These are phyloP conservation scores for Podospora conica DNA, from an alignment of 495 filamentous ascomycete genomes.

Conservation along the genomic window DNA sequence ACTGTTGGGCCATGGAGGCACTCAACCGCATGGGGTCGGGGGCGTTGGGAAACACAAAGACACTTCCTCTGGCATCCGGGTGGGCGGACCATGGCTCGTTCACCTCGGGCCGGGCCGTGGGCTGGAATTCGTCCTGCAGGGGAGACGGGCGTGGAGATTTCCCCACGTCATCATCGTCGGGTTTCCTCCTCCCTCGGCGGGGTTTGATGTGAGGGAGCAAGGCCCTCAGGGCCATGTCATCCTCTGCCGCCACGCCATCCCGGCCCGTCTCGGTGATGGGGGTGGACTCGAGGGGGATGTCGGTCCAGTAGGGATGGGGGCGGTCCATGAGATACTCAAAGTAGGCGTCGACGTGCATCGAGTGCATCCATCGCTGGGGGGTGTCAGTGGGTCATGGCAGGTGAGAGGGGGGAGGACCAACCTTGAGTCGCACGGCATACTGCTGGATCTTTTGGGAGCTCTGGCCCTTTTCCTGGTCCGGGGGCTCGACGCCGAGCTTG, in stretches of 20 bases:
- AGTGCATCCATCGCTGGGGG: slow-evolving; percentile 87
- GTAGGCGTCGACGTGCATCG: slow-evolving; percentile 95
- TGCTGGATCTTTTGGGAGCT: slow-evolving; percentile 97
- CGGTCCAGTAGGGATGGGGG: slow-evolving; percentile 73
- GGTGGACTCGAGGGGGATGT: slow-evolving; percentile 65
- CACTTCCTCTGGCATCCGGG: slow-evolving; percentile 37
- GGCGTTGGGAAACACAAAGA: slow-evolving; percentile 31
- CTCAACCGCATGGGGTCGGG: slow-evolving; percentile 24
- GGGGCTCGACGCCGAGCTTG: slow-evolving; percentile 84
- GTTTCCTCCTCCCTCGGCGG: slow-evolving; percentile 77
- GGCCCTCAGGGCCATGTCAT: slow-evolving; percentile 86
- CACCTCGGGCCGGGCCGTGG: slow-evolving; percentile 30
- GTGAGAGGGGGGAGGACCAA: slow-evolving; percentile 30
- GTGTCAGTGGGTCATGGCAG: slow-evolving; percentile 7
- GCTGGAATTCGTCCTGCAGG: slow-evolving; percentile 50
- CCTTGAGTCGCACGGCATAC: slow-evolving; percentile 91
- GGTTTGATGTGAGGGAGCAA: slow-evolving; percentile 86
- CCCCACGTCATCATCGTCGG: slow-evolving; percentile 63
- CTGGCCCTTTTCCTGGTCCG: slow-evolving; percentile 76
- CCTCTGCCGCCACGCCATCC: slow-evolving; percentile 84
- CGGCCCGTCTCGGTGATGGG: slow-evolving; percentile 56
- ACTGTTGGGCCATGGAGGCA: slow-evolving; percentile 13
- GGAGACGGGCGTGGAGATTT: slow-evolving; percentile 62
- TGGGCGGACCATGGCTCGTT: slow-evolving; percentile 46
- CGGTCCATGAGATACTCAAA: slow-evolving; percentile 86